phyloP scores from a whole-genome alignment of 441 rosid genomes.

The Brassica hybrid region DNA sequence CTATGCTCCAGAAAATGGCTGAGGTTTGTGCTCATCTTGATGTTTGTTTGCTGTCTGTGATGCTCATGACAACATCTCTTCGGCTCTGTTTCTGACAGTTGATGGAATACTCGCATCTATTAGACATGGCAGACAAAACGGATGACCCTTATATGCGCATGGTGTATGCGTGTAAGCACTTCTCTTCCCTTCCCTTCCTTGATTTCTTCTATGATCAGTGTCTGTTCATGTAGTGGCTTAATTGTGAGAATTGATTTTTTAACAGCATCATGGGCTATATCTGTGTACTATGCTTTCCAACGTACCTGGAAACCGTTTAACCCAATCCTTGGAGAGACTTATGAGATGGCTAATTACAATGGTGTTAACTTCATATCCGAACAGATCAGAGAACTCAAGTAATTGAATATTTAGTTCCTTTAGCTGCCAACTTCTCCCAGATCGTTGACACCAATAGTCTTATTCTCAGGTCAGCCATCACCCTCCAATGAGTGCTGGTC shows the following conservation, averaged over 20 bases:
- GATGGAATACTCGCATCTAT: constrained; percentile 93
- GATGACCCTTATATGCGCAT: constrained; percentile 95
- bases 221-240: constrained; percentile 23
- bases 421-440: constrained; percentile 18
- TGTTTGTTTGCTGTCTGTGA: background rate
- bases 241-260: constrained; percentile 12
- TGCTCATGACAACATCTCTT: no score
- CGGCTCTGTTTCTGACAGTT: constrained; percentile 56
- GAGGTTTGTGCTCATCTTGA: constrained; percentile 62
- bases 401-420: constrained; percentile 51
- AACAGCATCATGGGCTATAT: constrained; percentile 92
- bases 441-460: constrained; percentile 26
- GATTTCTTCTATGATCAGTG: constrained; percentile 3
- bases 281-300: constrained; percentile 81
- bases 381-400: constrained; percentile 51
- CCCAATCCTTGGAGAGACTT: constrained; percentile 98
- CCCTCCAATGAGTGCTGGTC: constrained; percentile 96
- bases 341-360: constrained; percentile 79
- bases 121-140: constrained; percentile 89
- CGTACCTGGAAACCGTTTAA: constrained; percentile 98
- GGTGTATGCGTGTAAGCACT: constrained; percentile 82
- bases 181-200: constrained; percentile 19
- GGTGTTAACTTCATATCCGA: constrained; percentile 81
- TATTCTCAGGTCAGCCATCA: constrained; percentile 90
- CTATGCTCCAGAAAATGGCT: constrained; percentile 98